Evolutionary conservation across 2,329 filamentous ascomycete genomes (phyloP).

Genomic region (Akanthomyces uredinophilus): DNA sequence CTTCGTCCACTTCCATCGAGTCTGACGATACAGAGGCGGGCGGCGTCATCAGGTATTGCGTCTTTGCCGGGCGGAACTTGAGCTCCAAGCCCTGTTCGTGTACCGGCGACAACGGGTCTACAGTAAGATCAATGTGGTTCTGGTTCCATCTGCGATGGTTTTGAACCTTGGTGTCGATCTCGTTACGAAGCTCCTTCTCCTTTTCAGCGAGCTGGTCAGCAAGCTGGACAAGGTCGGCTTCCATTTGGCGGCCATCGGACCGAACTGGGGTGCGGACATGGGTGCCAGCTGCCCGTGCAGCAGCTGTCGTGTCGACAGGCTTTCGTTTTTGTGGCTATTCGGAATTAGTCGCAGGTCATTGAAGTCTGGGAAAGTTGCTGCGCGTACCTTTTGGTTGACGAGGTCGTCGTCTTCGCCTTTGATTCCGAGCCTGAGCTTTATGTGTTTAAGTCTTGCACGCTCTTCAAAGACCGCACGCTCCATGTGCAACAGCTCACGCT

Average conservation of each 20-base stretch:
- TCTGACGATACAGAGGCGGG: constrained; percentile 52
- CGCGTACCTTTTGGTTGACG: constrained; percentile 82
- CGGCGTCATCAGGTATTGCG: constrained; percentile 64
- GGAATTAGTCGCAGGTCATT: constrained; percentile 28
- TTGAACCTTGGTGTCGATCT: constrained; percentile 80
- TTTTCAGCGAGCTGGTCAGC: constrained; percentile 75
- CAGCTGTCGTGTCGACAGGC: constrained; percentile 51
- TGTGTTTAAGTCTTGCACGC: constrained; percentile 74
- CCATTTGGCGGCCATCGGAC: constrained; percentile 64
- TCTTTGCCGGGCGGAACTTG: constrained; percentile 66
- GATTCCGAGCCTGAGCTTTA: constrained; percentile 83
- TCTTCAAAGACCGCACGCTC: constrained; percentile 81
- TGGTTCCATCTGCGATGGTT: constrained; percentile 92
- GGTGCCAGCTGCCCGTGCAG: constrained; percentile 56
- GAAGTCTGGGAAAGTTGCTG: neutral
- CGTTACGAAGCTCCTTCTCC: constrained; percentile 71
- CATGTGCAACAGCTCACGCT: constrained; percentile 68
- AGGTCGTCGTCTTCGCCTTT: constrained; percentile 91
- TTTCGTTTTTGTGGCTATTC: constrained; percentile 66
- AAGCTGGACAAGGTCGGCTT: constrained; percentile 73
- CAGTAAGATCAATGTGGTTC: constrained; percentile 82
- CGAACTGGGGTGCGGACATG: constrained; percentile 67
- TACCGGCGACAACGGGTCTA: constrained; percentile 76
- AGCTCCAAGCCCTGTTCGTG: constrained; percentile 57
- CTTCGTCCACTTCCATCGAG: constrained; percentile 52